Conservation (phyloP, 805 yeast species). For the Starmera quercuum region DNA sequence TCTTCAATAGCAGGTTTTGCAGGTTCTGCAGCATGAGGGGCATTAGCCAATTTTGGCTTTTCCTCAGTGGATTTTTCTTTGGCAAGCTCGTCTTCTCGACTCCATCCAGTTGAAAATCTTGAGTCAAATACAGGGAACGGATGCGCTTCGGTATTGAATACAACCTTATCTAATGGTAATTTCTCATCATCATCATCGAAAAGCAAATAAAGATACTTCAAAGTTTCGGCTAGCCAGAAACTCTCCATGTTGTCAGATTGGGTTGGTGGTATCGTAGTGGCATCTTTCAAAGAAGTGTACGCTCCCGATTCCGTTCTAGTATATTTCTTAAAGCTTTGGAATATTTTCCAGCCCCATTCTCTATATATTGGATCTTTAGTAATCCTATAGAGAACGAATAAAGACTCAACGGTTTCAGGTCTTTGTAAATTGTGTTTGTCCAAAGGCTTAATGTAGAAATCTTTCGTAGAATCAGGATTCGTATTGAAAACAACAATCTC, state of each 20-base stretch:
- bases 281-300: constrained; percentile 63
- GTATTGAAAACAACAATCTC: constrained; percentile 82
- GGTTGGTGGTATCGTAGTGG: constrained; percentile 45
- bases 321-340: constrained; percentile 58
- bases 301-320: constrained; percentile 43
- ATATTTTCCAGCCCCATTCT: constrained; percentile 85
- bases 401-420: constrained; percentile 89
- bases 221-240: constrained; percentile 90
- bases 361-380: constrained; percentile 78
- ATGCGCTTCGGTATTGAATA: constrained; percentile 91
- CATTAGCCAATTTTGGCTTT: neutral
- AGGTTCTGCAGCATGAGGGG: constrained; percentile 17
- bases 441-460: constrained; percentile 58
- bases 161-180: constrained; percentile 59
- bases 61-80: neutral
- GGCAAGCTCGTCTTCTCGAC: constrained; percentile 23
- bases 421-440: constrained; percentile 86
- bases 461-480: constrained; percentile 35
- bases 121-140: constrained; percentile 72
- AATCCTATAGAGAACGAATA: constrained; percentile 71
- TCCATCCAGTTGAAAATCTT: constrained; percentile 57
- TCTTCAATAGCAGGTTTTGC: constrained; percentile 18
- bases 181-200: constrained; percentile 63
- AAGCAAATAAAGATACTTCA: constrained; percentile 74
- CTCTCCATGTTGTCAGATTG: constrained; percentile 75